phyloP scores from a whole-genome alignment of 805 yeast genomes.

The Monosporozyma siamensis region DNA sequence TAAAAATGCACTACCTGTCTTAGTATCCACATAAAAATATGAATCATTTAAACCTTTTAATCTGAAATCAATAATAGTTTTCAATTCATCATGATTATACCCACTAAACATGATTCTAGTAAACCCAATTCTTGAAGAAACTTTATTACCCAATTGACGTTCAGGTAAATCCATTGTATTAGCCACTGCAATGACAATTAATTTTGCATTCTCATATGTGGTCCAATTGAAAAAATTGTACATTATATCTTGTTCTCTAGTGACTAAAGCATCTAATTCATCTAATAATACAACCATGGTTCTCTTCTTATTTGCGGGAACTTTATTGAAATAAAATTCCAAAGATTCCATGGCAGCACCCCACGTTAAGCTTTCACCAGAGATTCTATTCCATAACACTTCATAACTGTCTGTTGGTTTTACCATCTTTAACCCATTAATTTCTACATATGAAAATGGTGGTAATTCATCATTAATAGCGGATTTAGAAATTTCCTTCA shows the following conservation, averaged over 20 bases:
- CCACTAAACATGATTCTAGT: conserved; percentile 83
- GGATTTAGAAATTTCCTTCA: conserved; percentile 50
- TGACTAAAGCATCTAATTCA: conserved; percentile 87
- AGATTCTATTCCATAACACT: conserved; percentile 65
- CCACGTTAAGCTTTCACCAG: conserved; percentile 49
- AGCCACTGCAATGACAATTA: conserved; percentile 87
- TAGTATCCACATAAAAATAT: conserved; percentile 27
- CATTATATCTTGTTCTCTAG: conserved; percentile 70
- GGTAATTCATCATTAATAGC: conserved; percentile 32
- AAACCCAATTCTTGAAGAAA: conserved; percentile 83
- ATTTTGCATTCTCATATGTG: conserved; percentile 62
- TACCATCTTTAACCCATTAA: conserved; percentile 81
- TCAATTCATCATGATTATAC: conserved; percentile 70
- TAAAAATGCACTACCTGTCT: conserved; percentile 33
- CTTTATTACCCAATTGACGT: conserved; percentile 73
- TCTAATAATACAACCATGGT: conserved; percentile 71
- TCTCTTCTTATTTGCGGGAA: conserved; percentile 27
- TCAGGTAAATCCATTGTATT: conserved; percentile 98
- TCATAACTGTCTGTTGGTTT: conserved; percentile 79
- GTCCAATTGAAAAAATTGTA: conserved; percentile 99
- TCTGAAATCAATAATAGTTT: conserved; percentile 62
- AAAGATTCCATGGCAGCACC: conserved; percentile 56
- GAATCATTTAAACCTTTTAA: conserved; percentile 41
- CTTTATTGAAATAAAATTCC: conserved; percentile 56
- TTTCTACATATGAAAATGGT: conserved; percentile 67